Conservation (phyloP, 176 grass and related monocot species). For the Oryza glumipatula region DNA sequence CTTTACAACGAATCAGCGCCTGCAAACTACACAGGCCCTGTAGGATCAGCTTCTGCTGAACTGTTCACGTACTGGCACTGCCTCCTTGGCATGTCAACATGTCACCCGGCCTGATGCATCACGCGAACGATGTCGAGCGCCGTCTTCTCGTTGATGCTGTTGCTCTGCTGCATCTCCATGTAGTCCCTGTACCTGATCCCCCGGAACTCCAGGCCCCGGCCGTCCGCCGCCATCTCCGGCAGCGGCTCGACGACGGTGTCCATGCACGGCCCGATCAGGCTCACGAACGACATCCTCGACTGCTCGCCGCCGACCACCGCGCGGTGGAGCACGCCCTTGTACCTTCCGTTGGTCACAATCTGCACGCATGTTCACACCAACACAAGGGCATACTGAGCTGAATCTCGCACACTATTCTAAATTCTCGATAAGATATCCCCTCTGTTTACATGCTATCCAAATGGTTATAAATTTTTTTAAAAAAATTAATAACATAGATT, state of each 20-base stretch:
- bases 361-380: background rate
- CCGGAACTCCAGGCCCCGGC: conserved; percentile 41
- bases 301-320: conserved; percentile 51
- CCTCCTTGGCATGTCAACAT: background rate
- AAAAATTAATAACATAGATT: too few species aligned
- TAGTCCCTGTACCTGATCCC: conserved; percentile 66
- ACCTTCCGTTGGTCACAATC: conserved; percentile 86
- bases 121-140: conserved; percentile 55
- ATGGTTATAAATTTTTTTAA: too few species aligned
- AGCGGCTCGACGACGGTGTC: conserved; percentile 65
- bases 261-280: conserved; percentile 53
- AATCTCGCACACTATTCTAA: background rate
- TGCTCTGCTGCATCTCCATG: conserved; percentile 71
- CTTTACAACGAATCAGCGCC: background rate
- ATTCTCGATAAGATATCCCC: too few species aligned
- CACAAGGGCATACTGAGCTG: background rate
- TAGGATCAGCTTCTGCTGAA: background rate
- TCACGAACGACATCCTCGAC: conserved; percentile 66
- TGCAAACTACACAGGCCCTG: background rate
- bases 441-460: too few species aligned
- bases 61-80: too few species aligned
- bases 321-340: conserved; percentile 65
- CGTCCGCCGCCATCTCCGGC: conserved; percentile 43
- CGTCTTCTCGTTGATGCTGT: conserved; percentile 49
- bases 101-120: background rate